These are phyloP conservation scores for Citeromyces siamensis DNA, from an alignment of 1,139 yeast genomes.

Conservation along the genomic window DNA sequence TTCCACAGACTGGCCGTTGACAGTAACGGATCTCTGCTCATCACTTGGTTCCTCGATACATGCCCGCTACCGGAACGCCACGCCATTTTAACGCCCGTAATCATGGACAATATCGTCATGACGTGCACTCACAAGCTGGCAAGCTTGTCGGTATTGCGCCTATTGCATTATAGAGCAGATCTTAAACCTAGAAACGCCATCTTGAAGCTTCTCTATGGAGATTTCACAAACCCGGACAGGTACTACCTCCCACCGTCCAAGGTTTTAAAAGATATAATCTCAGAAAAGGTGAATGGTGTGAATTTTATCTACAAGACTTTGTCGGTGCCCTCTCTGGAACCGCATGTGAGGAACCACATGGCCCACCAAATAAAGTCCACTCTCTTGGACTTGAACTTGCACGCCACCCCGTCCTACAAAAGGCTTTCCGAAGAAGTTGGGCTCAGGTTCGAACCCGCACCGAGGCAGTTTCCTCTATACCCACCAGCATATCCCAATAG, in stretches of 20 bases:
- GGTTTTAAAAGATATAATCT: slow-evolving; percentile 36
- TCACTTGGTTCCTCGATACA: slow-evolving; percentile 93
- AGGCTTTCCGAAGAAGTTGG: slow-evolving; percentile 93
- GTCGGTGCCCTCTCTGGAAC: slow-evolving; percentile 44
- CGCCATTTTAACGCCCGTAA: slow-evolving; percentile 28
- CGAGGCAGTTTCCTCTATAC: background rate
- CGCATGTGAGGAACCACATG: slow-evolving; percentile 45
- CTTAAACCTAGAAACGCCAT: slow-evolving; percentile 47
- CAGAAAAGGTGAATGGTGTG: slow-evolving; percentile 64
- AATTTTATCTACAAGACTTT: slow-evolving; percentile 73
- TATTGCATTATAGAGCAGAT: slow-evolving; percentile 61
- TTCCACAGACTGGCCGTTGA: slow-evolving; percentile 75
- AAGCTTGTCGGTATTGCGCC: slow-evolving; percentile 68
- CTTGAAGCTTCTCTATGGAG: slow-evolving; percentile 55
- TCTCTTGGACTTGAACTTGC: slow-evolving; percentile 42
- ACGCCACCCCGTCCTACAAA: slow-evolving; percentile 61
- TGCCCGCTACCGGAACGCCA: slow-evolving; percentile 30
- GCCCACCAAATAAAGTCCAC: slow-evolving; percentile 48
- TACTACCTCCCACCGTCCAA: slow-evolving; percentile 17
- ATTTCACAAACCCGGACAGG: slow-evolving; percentile 10
- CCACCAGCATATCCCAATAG: slow-evolving; percentile 1
- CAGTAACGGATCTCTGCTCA: slow-evolving; percentile 76
- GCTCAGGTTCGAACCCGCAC: slow-evolving; percentile 19
- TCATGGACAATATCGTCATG: slow-evolving; percentile 49
- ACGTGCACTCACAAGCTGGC: slow-evolving; percentile 49